Evolutionary conservation across 208 protist species (phyloP), one percentile per base, ranked within the genome.

Genomic region (Angomonas deanei): DNA sequence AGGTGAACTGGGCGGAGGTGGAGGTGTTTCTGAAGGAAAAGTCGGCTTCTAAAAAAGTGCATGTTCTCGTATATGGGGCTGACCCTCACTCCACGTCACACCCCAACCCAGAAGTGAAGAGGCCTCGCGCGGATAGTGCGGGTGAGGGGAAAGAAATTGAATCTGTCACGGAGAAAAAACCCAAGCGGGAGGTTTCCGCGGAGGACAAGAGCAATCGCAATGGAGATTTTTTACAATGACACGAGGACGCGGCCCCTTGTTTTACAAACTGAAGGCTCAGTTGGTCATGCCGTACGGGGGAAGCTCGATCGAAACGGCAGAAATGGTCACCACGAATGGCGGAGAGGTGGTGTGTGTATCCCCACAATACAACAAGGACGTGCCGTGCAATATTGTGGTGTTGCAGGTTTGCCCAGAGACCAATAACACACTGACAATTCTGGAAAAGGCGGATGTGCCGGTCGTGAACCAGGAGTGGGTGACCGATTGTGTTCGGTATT

Each of bases 391-490:
- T 24, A 2, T 56, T 5, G 47, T 67, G 3, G 17, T 67, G 46
- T 38, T 49, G 2, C 1, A 17, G 15, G n/a, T n/a, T n/a, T n/a
- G n/a, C n/a, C n/a, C n/a, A n/a, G n/a, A n/a, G n/a, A n/a, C n/a
- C n/a, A n/a, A n/a, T n/a, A n/a, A n/a, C n/a, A n/a, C n/a, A n/a
- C n/a, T n/a, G n/a, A n/a, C n/a, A n/a, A n/a, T n/a, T n/a, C n/a
- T n/a, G n/a, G n/a, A n/a, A n/a, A n/a, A n/a, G n/a, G n/a, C n/a
- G n/a, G n/a, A n/a, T n/a, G n/a, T n/a, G 6, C 23, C 26, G 24
- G 28, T 73, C 19, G 68, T 74, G 17, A 58, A 38, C 34, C 32
- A 46, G 8, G 62, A 71, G 19, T 68, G 64, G 73, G 39, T 68
- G 52, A 36, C 55, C 23, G 58, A 52, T 33, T 74, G 68, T 31